These are phyloP conservation scores for Candida incommunis DNA, from an alignment of 805 yeast genomes.

Conservation along the genomic window DNA sequence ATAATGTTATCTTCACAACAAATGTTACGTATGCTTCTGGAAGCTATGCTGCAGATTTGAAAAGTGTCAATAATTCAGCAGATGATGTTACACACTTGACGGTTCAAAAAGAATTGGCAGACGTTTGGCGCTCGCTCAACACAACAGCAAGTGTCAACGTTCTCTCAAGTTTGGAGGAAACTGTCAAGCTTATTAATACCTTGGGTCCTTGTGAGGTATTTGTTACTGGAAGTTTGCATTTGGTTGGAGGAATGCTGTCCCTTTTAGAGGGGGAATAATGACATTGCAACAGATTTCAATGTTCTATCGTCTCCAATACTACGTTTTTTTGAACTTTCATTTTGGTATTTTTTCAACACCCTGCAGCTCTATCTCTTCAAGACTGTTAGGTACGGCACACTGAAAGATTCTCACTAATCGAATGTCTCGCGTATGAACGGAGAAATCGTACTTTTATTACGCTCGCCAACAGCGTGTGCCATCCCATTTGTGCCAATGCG, in stretches of 20 bases:
- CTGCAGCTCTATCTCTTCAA: too few relatives aligned
- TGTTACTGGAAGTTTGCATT: constrained; percentile 86
- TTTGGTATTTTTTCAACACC: too few relatives aligned
- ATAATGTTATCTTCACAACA: constrained; percentile 73
- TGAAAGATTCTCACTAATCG: too few relatives aligned
- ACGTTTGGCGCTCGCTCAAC: constrained; percentile 48
- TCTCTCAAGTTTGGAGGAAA: constrained; percentile 62
- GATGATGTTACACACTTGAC: constrained; percentile 65
- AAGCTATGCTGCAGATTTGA: constrained; percentile 54
- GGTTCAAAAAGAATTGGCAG: constrained; percentile 65
- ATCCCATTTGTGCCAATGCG: too few relatives aligned
- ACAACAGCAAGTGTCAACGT: constrained; percentile 30
- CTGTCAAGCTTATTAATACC: constrained; percentile 40
- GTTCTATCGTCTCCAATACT: too few relatives aligned
- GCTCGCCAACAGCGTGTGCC: too few relatives aligned
- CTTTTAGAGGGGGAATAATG: constrained; percentile 42
- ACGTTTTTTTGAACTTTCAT: too few relatives aligned
- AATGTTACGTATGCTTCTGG: constrained; percentile 88
- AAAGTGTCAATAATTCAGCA: constrained; percentile 71
- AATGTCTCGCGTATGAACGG: too few relatives aligned
- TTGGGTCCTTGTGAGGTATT: constrained; percentile 44
- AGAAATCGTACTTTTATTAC: too few relatives aligned
- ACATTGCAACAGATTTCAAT: too few relatives aligned
- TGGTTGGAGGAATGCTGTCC: constrained; percentile 87
- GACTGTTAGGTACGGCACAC: too few relatives aligned